Evolutionary conservation across 2,329 filamentous ascomycete species (phyloP), one percentile per base, ranked within the genome.

Genomic region (Clonostachys byssicola): DNA sequence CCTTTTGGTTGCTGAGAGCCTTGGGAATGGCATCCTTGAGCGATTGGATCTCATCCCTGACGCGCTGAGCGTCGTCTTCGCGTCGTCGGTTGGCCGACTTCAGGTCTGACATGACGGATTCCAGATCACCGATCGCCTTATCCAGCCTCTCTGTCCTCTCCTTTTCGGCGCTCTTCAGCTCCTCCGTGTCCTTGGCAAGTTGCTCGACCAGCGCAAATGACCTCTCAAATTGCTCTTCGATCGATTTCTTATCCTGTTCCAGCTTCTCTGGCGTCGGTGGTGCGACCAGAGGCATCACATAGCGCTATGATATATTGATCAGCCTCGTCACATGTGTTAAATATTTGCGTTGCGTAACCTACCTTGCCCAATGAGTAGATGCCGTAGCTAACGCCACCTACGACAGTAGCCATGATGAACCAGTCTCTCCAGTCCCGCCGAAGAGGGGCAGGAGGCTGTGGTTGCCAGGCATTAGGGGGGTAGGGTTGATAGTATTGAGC

Each of bases 371-470:
- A 79, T 54, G 86, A 81, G 63, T 94, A 99, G 18, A 96, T 69
- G 1, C 92, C 92, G 60, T 96, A 97, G 38, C 90, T 80, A 17
- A 96, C 85, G 43, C 92, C 90, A 48, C 91, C 87, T 52, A 95
- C 86, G 12, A 97, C 89, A 0, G 94, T 99, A 8, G 94, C 94
- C 90, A 97, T 96, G 67, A 99, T 97, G 70, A 99, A 99, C 88
- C 91, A 97, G 64, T 99, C 94, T 51, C 95, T 81, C 94, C 94
- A 99, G 70, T 99, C 94, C 60, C 94, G 78, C 62, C 83, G 85
- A 4, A 91, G 91, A 3, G 83, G 70, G 47, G 78, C 74, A 2
- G 77, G 77, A 5, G 80, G 71, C 4, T 30, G 9, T 33, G 73
- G 74, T 58, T 81, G 80, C 80, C 80, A 85, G 55, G 75, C 71